These are phyloP conservation scores for Heritiera littoralis DNA, from an alignment of 345 rosid genomes.

Conservation along the genomic window DNA sequence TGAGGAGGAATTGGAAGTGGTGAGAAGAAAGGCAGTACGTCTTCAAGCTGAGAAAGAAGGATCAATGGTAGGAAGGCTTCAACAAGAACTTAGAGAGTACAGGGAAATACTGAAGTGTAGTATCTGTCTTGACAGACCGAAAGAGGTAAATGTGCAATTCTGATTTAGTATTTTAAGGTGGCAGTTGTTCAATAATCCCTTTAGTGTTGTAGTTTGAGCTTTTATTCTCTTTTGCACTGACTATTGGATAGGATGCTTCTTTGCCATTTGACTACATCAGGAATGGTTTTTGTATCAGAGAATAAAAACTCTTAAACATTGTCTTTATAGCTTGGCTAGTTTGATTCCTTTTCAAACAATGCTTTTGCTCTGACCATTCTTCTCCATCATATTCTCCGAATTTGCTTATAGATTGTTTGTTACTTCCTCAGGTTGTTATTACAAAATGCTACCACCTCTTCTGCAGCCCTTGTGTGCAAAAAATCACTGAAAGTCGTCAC, in stretches of 20 bases:
- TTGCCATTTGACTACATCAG: neutral
- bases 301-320: neutral
- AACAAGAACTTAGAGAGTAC: constrained; percentile 80
- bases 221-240: neutral
- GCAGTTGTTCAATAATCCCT: neutral
- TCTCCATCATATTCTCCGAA: neutral
- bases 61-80: constrained; percentile 66
- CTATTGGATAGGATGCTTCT: neutral
- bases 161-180: neutral
- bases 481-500: constrained; percentile 69
- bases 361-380: neutral
- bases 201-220: neutral
- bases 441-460: constrained; percentile 96
- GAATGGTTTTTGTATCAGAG: neutral
- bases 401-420: constrained; percentile 2
- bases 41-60: constrained; percentile 70
- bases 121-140: constrained; percentile 77
- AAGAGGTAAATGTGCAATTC: constrained; percentile 59
- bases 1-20: constrained; percentile 75
- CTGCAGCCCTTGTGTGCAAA: constrained; percentile 87
- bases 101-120: constrained; percentile 88
- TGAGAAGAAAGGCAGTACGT: constrained; percentile 56
- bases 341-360: neutral
- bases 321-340: neutral
- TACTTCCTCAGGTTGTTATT: constrained; percentile 75